phyloP scores from a whole-genome alignment of 805 yeast genomes.

The Nakazawaea peltata region DNA sequence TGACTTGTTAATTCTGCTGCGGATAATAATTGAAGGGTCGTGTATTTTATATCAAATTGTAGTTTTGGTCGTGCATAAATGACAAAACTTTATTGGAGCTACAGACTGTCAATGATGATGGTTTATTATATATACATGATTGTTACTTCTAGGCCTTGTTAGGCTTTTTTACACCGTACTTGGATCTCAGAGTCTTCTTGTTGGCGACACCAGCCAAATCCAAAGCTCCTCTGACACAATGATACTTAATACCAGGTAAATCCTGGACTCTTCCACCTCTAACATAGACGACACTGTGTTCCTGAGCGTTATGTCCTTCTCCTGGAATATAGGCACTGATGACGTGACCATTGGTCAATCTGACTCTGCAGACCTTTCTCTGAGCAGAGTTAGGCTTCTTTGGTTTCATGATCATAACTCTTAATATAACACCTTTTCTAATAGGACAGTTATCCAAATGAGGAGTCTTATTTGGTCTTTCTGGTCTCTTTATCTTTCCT shows the following conservation, averaged over 20 bases:
- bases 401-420: slow-evolving; percentile 94
- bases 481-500: slow-evolving; percentile 28
- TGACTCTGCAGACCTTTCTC: slow-evolving; percentile 93
- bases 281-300: slow-evolving; percentile 90
- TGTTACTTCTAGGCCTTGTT: slow-evolving; percentile 29
- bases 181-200: slow-evolving; percentile 81
- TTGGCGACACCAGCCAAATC: slow-evolving; percentile 95
- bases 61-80: no score
- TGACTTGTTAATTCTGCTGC: no score
- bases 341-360: slow-evolving; percentile 82
- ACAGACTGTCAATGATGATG: no score
- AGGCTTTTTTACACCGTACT: slow-evolving; percentile 89
- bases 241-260: slow-evolving; percentile 96
- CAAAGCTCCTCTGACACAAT: slow-evolving; percentile 84
- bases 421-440: slow-evolving; percentile 84
- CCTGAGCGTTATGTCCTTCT: slow-evolving; percentile 97
- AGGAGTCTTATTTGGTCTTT: slow-evolving; percentile 56
- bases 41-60: no score
- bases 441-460: slow-evolving; percentile 80
- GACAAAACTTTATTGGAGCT: no score
- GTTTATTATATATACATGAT: neutral
- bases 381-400: slow-evolving; percentile 98
- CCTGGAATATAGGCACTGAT: slow-evolving; percentile 95
- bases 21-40: no score
- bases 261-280: slow-evolving; percentile 99